Evolutionary conservation across 768 basidiomycete species (phyloP).

Genomic region (Suillus fuscotomentosus): DNA sequence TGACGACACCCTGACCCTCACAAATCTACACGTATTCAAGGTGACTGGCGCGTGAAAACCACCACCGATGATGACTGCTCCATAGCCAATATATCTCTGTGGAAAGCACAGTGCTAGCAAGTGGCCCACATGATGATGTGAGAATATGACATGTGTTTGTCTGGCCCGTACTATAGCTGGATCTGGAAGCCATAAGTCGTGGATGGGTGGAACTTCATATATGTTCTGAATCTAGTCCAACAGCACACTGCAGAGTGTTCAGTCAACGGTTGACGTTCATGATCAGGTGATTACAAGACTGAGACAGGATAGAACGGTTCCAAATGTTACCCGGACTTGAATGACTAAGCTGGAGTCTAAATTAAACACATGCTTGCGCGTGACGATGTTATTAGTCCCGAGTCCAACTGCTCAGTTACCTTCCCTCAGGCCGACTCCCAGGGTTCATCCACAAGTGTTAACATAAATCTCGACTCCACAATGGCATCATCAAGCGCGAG

Average conservation of each 20-base stretch:
- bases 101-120: background rate
- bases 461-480: slow-evolving; percentile 7
- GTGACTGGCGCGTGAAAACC: background rate
- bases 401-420: background rate
- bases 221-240: background rate
- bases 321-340: background rate
- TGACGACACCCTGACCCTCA: background rate
- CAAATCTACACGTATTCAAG: background rate
- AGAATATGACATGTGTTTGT: background rate
- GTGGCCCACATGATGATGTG: background rate
- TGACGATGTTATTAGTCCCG: background rate
- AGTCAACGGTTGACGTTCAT: too few relatives aligned
- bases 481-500: slow-evolving; percentile 36
- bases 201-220: background rate
- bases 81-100: background rate
- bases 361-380: background rate
- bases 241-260: background rate
- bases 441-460: background rate
- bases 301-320: background rate
- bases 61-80: background rate
- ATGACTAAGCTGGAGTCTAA: background rate
- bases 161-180: background rate
- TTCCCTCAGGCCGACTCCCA: too few relatives aligned
- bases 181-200: background rate
- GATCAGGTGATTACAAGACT: background rate